Evolutionary conservation across 1,284 basidiomycete species (phyloP).

Genomic region (Ceratobasidium sp.): DNA sequence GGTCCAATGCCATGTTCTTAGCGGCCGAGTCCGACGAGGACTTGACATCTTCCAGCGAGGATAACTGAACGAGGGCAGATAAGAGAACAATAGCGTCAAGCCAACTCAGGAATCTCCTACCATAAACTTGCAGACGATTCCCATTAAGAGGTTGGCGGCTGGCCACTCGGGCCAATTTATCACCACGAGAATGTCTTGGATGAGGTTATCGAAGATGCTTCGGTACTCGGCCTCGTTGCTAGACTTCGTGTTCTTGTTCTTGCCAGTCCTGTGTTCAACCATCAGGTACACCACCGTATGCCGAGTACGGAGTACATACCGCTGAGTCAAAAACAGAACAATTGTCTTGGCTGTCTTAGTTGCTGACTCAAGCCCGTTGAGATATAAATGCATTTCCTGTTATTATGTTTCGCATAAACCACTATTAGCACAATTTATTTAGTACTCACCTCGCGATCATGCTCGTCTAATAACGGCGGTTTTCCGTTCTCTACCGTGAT

Average conservation of each 20-base stretch:
- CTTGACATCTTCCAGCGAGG: constrained; percentile 81
- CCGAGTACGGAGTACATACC: constrained; percentile 55
- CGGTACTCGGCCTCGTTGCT: constrained; percentile 91
- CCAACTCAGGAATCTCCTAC: constrained; percentile 53
- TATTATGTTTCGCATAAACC: not conserved
- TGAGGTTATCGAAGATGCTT: constrained; percentile 85
- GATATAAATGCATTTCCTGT: constrained; percentile 72
- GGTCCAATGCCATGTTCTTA: constrained; percentile 88
- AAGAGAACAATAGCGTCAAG: constrained; percentile 36
- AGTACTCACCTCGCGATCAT: constrained; percentile 63
- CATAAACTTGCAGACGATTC: constrained; percentile 81
- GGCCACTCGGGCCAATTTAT: constrained; percentile 98
- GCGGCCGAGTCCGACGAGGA: constrained; percentile 57
- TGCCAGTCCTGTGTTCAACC: constrained; percentile 64
- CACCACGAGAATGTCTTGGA: constrained; percentile 86
- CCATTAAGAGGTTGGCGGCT: constrained; percentile 80
- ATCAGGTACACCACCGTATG: not conserved
- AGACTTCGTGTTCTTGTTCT: constrained; percentile 83
- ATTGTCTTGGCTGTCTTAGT: constrained; percentile 85
- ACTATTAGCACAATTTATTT: constrained; percentile 13
- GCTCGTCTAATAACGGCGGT: constrained; percentile 68
- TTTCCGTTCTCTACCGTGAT: constrained; percentile 57
- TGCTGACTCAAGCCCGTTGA: constrained; percentile 73
- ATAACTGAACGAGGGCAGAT: constrained; percentile 59
- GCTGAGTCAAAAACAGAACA: constrained; percentile 81